These are phyloP conservation scores for Gossypium thurberi DNA, from an alignment of 345 rosid species.

Conservation along the genomic window DNA sequence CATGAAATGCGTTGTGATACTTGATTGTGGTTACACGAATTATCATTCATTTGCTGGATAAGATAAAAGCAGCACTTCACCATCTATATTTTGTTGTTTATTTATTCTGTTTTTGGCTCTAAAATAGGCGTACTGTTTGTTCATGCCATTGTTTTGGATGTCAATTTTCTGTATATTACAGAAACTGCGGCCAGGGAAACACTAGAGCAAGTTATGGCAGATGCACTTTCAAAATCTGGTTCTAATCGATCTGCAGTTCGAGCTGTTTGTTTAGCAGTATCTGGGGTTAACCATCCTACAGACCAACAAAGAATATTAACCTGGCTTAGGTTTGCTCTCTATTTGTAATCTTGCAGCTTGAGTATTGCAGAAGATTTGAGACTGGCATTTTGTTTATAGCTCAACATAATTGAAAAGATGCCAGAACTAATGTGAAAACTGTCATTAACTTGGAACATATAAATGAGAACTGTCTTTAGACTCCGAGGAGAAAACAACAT, in stretches of 20 bases:
- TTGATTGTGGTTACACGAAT: not conserved
- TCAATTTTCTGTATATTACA: conserved; percentile 27
- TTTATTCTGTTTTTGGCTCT: not conserved
- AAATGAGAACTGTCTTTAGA: not conserved
- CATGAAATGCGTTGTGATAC: not conserved
- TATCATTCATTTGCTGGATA: not conserved
- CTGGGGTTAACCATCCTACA: conserved; percentile 91
- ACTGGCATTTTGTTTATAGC: not conserved
- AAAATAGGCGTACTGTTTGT: not conserved
- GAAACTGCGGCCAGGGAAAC: conserved; percentile 79
- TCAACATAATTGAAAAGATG: not conserved
- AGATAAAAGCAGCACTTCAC: not conserved
- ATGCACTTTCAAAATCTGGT: conserved; percentile 63
- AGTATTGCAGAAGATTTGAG: not conserved
- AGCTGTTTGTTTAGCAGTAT: conserved; percentile 86
- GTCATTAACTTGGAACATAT: not conserved
- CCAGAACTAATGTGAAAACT: not conserved
- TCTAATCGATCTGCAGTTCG: conserved; percentile 57
- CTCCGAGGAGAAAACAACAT: not conserved
- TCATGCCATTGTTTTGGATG: not conserved
- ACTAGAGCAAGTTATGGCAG: conserved; percentile 75
- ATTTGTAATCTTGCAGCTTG: not conserved
- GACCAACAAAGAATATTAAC: conserved; percentile 66
- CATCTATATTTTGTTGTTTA: not conserved
- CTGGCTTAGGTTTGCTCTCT: conserved; percentile 73